Percentiles rank a stretch among this genome's conserved stretches.
phyloP scores from a whole-genome alignment of 2,329 filamentous ascomycete genomes.

The Exophiala spinifera region DNA sequence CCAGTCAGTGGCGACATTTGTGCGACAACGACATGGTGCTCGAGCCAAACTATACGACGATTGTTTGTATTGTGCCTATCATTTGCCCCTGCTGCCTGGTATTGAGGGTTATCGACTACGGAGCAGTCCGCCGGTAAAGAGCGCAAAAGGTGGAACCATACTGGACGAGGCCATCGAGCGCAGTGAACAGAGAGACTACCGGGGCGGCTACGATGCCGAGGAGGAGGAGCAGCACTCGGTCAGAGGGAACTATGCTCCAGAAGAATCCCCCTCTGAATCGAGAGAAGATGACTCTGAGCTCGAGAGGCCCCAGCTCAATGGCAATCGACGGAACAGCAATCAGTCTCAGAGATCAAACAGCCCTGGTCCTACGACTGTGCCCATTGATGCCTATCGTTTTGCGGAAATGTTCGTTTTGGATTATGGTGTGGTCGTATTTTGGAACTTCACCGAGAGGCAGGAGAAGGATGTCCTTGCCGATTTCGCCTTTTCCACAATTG shows the following conservation, averaged over 20 bases:
- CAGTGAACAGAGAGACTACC: constrained; percentile 82
- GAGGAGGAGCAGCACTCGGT: constrained; percentile 53
- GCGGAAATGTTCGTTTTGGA: constrained; percentile 97
- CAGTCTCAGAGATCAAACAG: constrained; percentile 44
- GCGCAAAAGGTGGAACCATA: constrained; percentile 86
- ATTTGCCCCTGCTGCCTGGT: constrained; percentile 81
- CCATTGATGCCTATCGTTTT: constrained; percentile 71
- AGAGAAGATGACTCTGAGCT: constrained; percentile 23
- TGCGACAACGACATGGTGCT: constrained; percentile 81
- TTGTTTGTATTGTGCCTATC: constrained; percentile 93
- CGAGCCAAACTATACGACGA: constrained; percentile 97
- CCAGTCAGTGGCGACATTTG: constrained; percentile 80
- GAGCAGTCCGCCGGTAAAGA: constrained; percentile 88
- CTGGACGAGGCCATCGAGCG: constrained; percentile 94
- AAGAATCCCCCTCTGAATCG: constrained; percentile 33
- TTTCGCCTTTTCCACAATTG: constrained; percentile 66
- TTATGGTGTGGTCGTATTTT: constrained; percentile 96
- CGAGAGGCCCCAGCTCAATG: constrained; percentile 34
- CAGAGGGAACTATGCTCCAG: constrained; percentile 35
- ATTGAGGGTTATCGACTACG: constrained; percentile 81
- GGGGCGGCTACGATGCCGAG: constrained; percentile 85
- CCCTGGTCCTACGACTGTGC: constrained; percentile 48
- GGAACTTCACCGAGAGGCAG: constrained; percentile 95
- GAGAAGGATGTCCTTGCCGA: constrained; percentile 96
- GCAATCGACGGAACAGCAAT: constrained; percentile 29